These are phyloP conservation scores for Rubia peregrina DNA, from an alignment of 305 asterid genomes.

Conservation along the genomic window DNA sequence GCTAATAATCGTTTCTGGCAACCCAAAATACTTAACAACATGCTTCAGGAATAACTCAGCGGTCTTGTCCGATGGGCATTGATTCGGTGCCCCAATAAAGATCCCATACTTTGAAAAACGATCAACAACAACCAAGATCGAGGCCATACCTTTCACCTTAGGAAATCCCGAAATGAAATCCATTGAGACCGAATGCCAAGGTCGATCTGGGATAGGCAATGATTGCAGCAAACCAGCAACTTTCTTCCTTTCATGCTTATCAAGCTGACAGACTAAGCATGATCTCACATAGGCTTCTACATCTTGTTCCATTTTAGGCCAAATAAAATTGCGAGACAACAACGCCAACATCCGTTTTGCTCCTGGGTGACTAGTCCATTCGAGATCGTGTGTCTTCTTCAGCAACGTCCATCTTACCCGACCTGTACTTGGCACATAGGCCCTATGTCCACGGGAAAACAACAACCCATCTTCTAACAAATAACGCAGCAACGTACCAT, in stretches of 20 bases:
- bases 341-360: not conserved
- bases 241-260: not conserved
- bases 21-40: not conserved
- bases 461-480: not conserved
- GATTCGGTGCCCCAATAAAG: not conserved
- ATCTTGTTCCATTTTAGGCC: not conserved
- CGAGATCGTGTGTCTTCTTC: not conserved
- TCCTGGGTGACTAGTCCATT: not conserved
- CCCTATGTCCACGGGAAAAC: not conserved
- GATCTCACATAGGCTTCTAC: too few relatives aligned
- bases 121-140: not conserved
- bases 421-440: not conserved
- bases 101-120: not conserved
- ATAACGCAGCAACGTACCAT: not conserved
- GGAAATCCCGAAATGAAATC: constrained; percentile 1
- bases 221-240: not conserved
- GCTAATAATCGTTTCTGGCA: not conserved
- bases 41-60: not conserved
- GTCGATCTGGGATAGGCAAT: not conserved
- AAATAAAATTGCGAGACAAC: not conserved
- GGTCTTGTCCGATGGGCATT: not conserved
- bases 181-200: not conserved
- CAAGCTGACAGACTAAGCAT: too few relatives aligned
- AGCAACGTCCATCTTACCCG: not conserved
- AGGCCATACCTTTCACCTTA: not conserved